Evolutionary conservation across 805 yeast genomes (phyloP), one percentile per base, ranked within the genome.

Genomic region (Maudiozyma pseudohumilis): DNA sequence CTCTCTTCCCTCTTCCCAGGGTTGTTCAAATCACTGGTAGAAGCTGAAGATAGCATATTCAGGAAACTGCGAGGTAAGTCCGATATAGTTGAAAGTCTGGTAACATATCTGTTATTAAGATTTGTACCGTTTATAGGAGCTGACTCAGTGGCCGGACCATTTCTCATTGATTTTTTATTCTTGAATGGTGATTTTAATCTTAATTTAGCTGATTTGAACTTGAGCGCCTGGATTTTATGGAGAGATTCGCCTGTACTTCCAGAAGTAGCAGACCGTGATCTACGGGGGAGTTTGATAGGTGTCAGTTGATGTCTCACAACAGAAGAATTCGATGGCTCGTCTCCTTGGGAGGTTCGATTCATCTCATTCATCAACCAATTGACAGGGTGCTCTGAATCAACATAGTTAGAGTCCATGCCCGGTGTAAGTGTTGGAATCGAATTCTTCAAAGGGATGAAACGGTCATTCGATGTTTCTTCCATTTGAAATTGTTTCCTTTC

Each of bases 341-440:
- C 58, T 9, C 46, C 37, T 11, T 43, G 34, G 6, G 12, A 40
- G 3, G 40, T 39, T n/a, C 18, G 27, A 7, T 24, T 24, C 2
- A 41, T 19, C 7, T 27, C 36, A 15, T 36, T 26, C 20, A 35
- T 20, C 6, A 33, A 16, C 39, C 44, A 38, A 7, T 32, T 23
- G 9, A 22, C 15, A 8, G 15, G 17, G 8, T 26, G 11, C 10
- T 23, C 33, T 6, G 32, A 9, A 17, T 17, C 21, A 20, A 13
- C 15, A 13, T 22, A 19, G 16, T 13, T 16, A 12, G 21, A 34
- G 13, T 53, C 61, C 43, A 50, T 41, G 19, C 49, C 52, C 12
- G 63, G 57, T 1, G 59, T 56, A 16, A 60, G 30, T 0, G 64
- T 60, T 36, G 58, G 63, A 2, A 59, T 48, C 2, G 63, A 59